These are phyloP conservation scores for Saccharomycopsis guyanensis DNA, from an alignment of 805 yeast species.

Conservation along the genomic window DNA sequence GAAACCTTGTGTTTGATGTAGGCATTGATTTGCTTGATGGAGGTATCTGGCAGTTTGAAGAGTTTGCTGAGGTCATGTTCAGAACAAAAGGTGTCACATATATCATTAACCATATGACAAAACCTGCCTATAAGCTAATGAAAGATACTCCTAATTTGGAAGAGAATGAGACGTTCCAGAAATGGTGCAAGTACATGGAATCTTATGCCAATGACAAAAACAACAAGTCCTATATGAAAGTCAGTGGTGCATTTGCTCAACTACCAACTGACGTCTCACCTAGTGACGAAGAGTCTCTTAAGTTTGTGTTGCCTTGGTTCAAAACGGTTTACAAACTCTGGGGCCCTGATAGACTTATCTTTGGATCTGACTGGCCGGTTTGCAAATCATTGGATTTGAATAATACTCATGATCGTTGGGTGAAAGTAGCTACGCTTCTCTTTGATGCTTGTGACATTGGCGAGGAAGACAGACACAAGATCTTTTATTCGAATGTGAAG, in stretches of 20 bases:
- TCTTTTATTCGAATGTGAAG: slow-evolving; percentile 23
- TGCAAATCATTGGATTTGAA: slow-evolving; percentile 25
- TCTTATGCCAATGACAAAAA: slow-evolving; percentile 19
- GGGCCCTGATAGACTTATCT: slow-evolving; percentile 30
- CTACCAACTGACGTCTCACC: slow-evolving; percentile 23
- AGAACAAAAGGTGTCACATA: slow-evolving; percentile 27
- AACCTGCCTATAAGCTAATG: slow-evolving; percentile 29
- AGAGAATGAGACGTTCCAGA: slow-evolving; percentile 13
- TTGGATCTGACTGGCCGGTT: slow-evolving; percentile 43
- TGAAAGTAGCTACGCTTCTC: slow-evolving; percentile 22
- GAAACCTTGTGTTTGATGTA: slow-evolving; percentile 32
- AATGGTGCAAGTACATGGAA: slow-evolving; percentile 25
- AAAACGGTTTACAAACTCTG: slow-evolving; percentile 26
- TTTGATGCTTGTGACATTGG: slow-evolving; percentile 21
- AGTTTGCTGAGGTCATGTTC: slow-evolving; percentile 27
- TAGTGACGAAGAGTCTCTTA: slow-evolving; percentile 19
- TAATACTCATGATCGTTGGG: slow-evolving; percentile 25
- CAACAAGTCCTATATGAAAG: slow-evolving; percentile 29
- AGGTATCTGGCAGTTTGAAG: slow-evolving; percentile 36
- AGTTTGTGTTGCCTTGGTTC: slow-evolving; percentile 30
- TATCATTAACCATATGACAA: slow-evolving; percentile 37
- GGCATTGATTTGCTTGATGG: slow-evolving; percentile 35
- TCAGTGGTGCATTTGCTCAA: slow-evolving; percentile 38
- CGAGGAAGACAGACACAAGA: slow-evolving; percentile 18
- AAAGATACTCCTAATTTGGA: neutral